A percentile compares a stretch with the other conserved stretches of the same genome.
Evolutionary conservation across 2,329 filamentous ascomycete genomes (phyloP).

Genomic region (Emmonsiellopsis sp.): DNA sequence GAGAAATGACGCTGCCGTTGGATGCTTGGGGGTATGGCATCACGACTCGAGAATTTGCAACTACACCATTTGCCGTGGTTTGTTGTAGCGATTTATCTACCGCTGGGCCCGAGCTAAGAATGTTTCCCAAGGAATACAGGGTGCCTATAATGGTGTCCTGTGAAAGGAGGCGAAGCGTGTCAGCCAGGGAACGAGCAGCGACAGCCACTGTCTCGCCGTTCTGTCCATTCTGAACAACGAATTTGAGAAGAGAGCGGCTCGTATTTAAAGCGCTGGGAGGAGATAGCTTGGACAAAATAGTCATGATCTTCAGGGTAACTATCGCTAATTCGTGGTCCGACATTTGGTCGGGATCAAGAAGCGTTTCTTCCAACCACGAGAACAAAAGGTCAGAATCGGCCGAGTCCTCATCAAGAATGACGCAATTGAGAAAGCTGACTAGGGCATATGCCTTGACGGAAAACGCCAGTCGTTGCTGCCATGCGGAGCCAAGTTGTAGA

Average conservation of each 20-base stretch:
- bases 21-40: slow-evolving; percentile 20
- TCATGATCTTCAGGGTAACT: slow-evolving; percentile 70
- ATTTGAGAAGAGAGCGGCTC: slow-evolving; percentile 69
- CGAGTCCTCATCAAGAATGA: slow-evolving; percentile 68
- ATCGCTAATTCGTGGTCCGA: slow-evolving; percentile 66
- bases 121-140: slow-evolving; percentile 91
- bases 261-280: slow-evolving; percentile 64
- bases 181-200: slow-evolving; percentile 76
- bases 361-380: slow-evolving; percentile 73
- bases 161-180: slow-evolving; percentile 70
- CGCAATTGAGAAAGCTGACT: slow-evolving; percentile 76
- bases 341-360: slow-evolving; percentile 74
- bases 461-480: slow-evolving; percentile 78
- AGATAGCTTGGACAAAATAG: slow-evolving; percentile 67
- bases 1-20: slow-evolving; percentile 47
- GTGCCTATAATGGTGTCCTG: slow-evolving; percentile 93
- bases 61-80: slow-evolving; percentile 20
- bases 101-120: slow-evolving; percentile 63
- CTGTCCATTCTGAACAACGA: slow-evolving; percentile 76
- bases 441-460: slow-evolving; percentile 76
- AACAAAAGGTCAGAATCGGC: slow-evolving; percentile 72
- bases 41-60: slow-evolving; percentile 37
- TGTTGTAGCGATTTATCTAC: slow-evolving; percentile 36
- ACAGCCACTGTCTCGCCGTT: slow-evolving; percentile 59
- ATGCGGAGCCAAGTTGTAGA: slow-evolving; percentile 70